Percentiles rank a stretch among this genome's conserved stretches.
Evolutionary conservation across 148 eudicot genomes (phyloP).

Genomic region (Chenopodium berlandieri): DNA sequence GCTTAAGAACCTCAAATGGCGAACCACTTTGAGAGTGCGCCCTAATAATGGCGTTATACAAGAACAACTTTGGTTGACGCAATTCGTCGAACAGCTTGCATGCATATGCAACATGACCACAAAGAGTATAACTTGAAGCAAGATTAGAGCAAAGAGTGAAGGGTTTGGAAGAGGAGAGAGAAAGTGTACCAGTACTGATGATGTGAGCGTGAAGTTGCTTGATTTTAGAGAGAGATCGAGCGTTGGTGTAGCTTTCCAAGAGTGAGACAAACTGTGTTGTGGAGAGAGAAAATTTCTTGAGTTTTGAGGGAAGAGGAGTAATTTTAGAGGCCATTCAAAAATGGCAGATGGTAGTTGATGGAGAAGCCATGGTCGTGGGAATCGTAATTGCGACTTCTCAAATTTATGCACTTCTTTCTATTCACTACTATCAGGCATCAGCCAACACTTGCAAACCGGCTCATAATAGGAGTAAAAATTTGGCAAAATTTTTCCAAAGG

Average conservation of each 20-base stretch:
- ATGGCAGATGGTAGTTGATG: background rate
- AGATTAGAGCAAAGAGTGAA: slow-evolving; percentile 37
- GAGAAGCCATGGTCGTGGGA: background rate
- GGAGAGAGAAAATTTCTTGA: slow-evolving; percentile 27
- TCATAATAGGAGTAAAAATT: too few species aligned
- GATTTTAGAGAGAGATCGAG: slow-evolving; percentile 43
- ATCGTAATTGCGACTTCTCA: too few species aligned
- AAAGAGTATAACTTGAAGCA: slow-evolving; percentile 35
- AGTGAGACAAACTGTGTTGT: slow-evolving; percentile 36
- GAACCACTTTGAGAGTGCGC: slow-evolving; percentile 40
- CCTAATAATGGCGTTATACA: slow-evolving; percentile 49
- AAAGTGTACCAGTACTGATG: slow-evolving; percentile 43
- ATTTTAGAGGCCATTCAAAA: background rate
- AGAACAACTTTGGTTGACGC: slow-evolving; percentile 39
- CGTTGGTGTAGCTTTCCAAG: slow-evolving; percentile 38
- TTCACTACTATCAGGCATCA: too few species aligned
- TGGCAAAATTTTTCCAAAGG: too few species aligned
- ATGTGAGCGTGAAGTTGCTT: slow-evolving; percentile 46
- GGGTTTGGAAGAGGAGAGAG: slow-evolving; percentile 25
- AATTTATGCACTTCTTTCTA: too few species aligned
- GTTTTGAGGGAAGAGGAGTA: background rate
- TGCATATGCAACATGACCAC: slow-evolving; percentile 47
- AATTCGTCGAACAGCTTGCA: slow-evolving; percentile 55
- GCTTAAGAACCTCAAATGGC: slow-evolving; percentile 35
- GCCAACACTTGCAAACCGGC: too few species aligned